Base-by-base conservation (phyloP, 1,284 basidiomycete species). In the Inonotus obliquus region DNA sequence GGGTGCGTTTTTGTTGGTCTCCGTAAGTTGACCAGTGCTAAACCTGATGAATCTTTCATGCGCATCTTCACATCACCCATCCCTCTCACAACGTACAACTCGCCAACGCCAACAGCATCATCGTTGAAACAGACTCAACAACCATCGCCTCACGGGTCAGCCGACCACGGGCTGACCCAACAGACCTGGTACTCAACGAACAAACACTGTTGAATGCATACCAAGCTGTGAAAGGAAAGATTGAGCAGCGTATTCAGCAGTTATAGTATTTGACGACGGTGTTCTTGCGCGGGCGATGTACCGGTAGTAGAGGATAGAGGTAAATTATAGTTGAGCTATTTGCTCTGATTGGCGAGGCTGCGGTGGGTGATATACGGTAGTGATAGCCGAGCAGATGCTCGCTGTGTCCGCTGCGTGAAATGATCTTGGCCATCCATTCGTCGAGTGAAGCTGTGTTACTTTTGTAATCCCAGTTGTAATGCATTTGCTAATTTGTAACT, bases 151-250 rank as follows among this genome's bases (percentile, higher is more conserved):
- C 94, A 38, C 81, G 97, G 62, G 97, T 99, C 54, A 96, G 93
- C 67, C 80, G 96, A 67, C 93, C 97, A 54, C 88, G 87, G 69
- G 89, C 96, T 19, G 97, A 99, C 74, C 90, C 93, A 59, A 91
- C 91, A 45, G 96, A 98, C 70, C 97, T 99, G 67, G 92, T 97
- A 65, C 97, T 99, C 82, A 99, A 98, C 81, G 97, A 99, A 76
- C 95, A 98, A 77, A 96, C 94, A 4, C 81, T 97, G 65, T 81
- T 96, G 83, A 94, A 81, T 71, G 94, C 94, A 39, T 94, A 95
- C 76, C 91, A 94, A 73, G 94, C 91, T 1, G 86, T 97, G 68
- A 91, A 89, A 75, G 93, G 95, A 72, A 81, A 83, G 73, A 81
- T 90, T 70, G 81, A 84, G 66, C 84, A 87, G 72, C 77, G 82